Evolutionary conservation across 2,329 filamentous ascomycete species (phyloP), one percentile per base, ranked within the genome.

Genomic region (Pseudophaeomoniella oleicola): DNA sequence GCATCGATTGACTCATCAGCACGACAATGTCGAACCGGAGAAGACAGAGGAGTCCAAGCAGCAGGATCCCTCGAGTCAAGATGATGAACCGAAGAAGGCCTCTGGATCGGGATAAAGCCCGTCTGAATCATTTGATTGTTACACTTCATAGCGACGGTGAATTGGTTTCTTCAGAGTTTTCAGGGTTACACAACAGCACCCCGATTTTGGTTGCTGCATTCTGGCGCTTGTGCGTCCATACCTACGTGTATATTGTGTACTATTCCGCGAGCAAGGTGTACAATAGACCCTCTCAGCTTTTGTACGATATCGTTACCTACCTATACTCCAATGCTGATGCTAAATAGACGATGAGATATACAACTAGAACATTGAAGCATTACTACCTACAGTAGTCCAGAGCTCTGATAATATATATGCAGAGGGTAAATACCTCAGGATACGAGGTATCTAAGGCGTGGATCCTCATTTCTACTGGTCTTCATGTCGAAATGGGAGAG

Each of bases 1-100:
- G 88, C 84, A 94, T 54, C 86, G 78, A 45, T 60, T 96, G 38
- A 93, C 81, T n/a, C 83, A 85, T 49, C 75, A 90, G 39, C 57
- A 59, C 19, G 55, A 60, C 31, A 44, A 51, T 30, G 45, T 54
- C 16, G 46, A 52, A 12, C 44, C 51, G 9, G 46, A 51, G 33
- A 50, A 57, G 34, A 46, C 49, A n/a, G 44, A 45, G 32, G 38
- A 40, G 5, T 38, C 31, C 37, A 47, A 53, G 34, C 32, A 47
- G 37, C 41, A 40, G 27, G 37, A 41, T 29, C 6, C 38, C 13
- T 16, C 35, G n/a, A 42, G 48, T 35, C 47, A 53, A 32, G 49
- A 55, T 12, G 44, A 48, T 27, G 49, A 56, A 39, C 51, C 55
- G 13, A 60, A 60, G 48, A 63, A 63, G 45, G 53, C 52, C 16